These are phyloP conservation scores for Scenedesmus sp. DNA, from an alignment of 163 green algal species.

Conservation along the genomic window DNA sequence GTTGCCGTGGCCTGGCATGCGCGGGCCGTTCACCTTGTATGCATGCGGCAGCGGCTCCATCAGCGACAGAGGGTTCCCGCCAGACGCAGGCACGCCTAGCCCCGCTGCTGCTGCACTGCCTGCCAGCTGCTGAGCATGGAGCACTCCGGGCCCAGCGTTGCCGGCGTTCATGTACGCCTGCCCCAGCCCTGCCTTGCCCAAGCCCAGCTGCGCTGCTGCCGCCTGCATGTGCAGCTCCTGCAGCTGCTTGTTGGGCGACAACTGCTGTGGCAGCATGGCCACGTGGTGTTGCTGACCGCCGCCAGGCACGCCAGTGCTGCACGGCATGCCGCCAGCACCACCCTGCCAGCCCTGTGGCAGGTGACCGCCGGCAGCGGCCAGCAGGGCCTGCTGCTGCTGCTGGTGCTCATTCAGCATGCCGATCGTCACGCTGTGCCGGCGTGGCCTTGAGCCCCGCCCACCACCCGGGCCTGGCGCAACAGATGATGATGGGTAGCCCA, in stretches of 20 bases:
- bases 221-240: conserved; percentile 3
- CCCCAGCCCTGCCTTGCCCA: not conserved
- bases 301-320: conserved; percentile 8
- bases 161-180: not conserved
- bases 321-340: not conserved
- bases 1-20: conserved; percentile 29
- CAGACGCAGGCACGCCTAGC: not conserved
- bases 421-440: conserved; percentile 46
- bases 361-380: not conserved
- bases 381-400: conserved; percentile 32
- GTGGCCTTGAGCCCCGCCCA: not conserved
- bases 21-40: not conserved
- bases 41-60: not conserved
- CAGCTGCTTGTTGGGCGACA: conserved; percentile 38
- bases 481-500: not conserved
- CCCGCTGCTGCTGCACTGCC: not conserved
- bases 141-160: not conserved
- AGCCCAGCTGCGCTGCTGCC: conserved; percentile 32
- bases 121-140: conserved; percentile 16
- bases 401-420: conserved; percentile 47
- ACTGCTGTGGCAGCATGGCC: conserved; percentile 21
- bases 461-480: not conserved
- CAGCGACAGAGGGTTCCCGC: not conserved
- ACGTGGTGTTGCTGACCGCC: not conserved
- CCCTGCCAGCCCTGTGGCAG: not conserved